These are phyloP conservation scores for Peribolospora kevripleyi DNA, from an alignment of 768 basidiomycete genomes.

Conservation along the genomic window DNA sequence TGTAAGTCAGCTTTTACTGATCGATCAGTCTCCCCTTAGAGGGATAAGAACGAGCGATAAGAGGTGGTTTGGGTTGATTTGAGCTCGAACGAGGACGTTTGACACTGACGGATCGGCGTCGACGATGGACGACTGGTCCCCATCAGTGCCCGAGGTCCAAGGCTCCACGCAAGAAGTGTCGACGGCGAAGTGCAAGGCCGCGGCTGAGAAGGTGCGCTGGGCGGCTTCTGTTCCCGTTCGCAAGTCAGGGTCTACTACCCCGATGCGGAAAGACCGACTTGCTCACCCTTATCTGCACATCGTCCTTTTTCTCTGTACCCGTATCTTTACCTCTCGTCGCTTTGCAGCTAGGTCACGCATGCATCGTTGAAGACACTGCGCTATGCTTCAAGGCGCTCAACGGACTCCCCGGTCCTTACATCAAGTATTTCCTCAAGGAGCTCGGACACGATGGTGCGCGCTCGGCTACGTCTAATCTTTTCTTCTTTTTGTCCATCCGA, in stretches of 20 bases:
- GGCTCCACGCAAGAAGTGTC: conserved; percentile 81
- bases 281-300: neutral
- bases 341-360: conserved; percentile 15
- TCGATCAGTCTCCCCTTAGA: neutral
- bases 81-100: neutral
- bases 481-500: neutral
- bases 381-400: conserved; percentile 69
- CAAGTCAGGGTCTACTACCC: too few species aligned
- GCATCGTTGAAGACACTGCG: conserved; percentile 52
- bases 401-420: conserved; percentile 87
- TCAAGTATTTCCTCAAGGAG: conserved; percentile 67
- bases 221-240: neutral
- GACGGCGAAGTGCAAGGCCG: conserved; percentile 55
- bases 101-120: neutral
- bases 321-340: neutral
- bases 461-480: neutral
- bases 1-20: conserved; percentile 25
- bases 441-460: conserved; percentile 57
- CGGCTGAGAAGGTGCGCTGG: conserved; percentile 46
- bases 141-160: conserved; percentile 71
- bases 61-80: conserved; percentile 15
- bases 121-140: too few species aligned
- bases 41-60: neutral
- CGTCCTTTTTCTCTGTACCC: neutral
- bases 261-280: neutral